Base-by-base conservation (phyloP, 2,329 filamentous ascomycete genomes). In the Pseudogymnoascus sp. region DNA sequence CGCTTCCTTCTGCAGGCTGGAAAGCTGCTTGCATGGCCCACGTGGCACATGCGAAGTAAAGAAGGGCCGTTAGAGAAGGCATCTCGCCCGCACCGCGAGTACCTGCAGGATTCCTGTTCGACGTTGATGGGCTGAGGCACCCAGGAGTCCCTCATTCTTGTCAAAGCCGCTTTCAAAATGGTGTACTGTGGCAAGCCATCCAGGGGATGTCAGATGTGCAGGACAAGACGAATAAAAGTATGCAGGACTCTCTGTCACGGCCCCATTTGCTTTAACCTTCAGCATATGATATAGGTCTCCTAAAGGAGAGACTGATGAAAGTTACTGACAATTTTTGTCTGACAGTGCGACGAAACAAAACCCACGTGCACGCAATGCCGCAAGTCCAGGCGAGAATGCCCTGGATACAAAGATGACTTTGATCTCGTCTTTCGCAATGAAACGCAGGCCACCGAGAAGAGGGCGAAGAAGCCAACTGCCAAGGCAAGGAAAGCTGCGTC, bases 401-500 rank as follows among this genome's bases (percentile, higher is more conserved):
- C 86, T 2, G 86, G 86, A 54, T 89, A 89, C 75, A 85, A 85
- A 72, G 85, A 89, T 71, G 86, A 89, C 68, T 89, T 90, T 69
- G 88, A 90, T 69, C 76, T 90, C 23, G 83, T 90, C 63, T 89
- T 90, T 69, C 85, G 88, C 64, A 88, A 90, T 73, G 87, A 90
- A 76, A 90, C 87, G 28, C 83, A 84, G 68, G 85, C 86, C 1
- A 88, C 87, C 36, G 85, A 86, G 70, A 80, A 83, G 66, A 81
- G 86, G 70, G 86, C 84, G 14, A 67, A 11, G 68, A 71, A 66
- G 63, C 69, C 39, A 31, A 34, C 14, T 21, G 14, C 6, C 11
- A 48, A 57, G 25, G 34, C 54, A 63, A 51, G 19, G 25, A 28
- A 36, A 45, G 28, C 54, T 13, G 61, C 62, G 1, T 45, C 60